Percentiles rank a stretch among this genome's conserved stretches.
Conservation (phyloP, 1,284 basidiomycete genomes). For the Apiotrichum veenhuisii region DNA sequence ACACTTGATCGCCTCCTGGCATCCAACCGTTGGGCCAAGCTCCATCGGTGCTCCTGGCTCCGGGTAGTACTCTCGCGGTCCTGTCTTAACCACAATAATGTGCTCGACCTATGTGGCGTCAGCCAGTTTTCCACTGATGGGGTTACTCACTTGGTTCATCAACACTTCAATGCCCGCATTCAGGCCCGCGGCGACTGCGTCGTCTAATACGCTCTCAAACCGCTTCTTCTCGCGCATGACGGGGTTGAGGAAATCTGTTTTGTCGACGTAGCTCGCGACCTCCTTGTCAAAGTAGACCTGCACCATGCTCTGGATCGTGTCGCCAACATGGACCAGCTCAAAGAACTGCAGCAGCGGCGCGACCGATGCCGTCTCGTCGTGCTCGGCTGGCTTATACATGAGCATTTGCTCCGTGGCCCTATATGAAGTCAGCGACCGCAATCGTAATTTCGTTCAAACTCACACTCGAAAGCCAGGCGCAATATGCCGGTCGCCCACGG, state of each 20-base stretch:
- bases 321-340: slow-evolving; percentile 92
- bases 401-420: slow-evolving; percentile 78
- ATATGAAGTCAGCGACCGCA: too few relatives aligned
- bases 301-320: slow-evolving; percentile 95
- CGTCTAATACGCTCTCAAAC: slow-evolving; percentile 87
- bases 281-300: slow-evolving; percentile 98
- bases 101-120: slow-evolving; percentile 81
- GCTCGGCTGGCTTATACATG: slow-evolving; percentile 78
- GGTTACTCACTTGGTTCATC: slow-evolving; percentile 79
- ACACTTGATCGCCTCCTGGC: slow-evolving; percentile 77
- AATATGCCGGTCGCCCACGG: slow-evolving; percentile 75
- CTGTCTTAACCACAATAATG: slow-evolving; percentile 77
- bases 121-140: slow-evolving; percentile 11
- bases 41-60: slow-evolving; percentile 70
- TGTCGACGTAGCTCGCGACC: slow-evolving; percentile 79
- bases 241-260: slow-evolving; percentile 86
- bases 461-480: slow-evolving; percentile 77
- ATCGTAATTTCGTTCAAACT: too few relatives aligned
- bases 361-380: slow-evolving; percentile 70
- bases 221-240: slow-evolving; percentile 95
- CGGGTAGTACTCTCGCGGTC: slow-evolving; percentile 85
- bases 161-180: slow-evolving; percentile 93
- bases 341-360: slow-evolving; percentile 95
- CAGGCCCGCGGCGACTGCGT: slow-evolving; percentile 84
- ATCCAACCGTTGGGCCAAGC: slow-evolving; percentile 78